These are phyloP conservation scores for Samsoniella hepiali DNA, from an alignment of 2,329 filamentous ascomycete species.

Conservation along the genomic window DNA sequence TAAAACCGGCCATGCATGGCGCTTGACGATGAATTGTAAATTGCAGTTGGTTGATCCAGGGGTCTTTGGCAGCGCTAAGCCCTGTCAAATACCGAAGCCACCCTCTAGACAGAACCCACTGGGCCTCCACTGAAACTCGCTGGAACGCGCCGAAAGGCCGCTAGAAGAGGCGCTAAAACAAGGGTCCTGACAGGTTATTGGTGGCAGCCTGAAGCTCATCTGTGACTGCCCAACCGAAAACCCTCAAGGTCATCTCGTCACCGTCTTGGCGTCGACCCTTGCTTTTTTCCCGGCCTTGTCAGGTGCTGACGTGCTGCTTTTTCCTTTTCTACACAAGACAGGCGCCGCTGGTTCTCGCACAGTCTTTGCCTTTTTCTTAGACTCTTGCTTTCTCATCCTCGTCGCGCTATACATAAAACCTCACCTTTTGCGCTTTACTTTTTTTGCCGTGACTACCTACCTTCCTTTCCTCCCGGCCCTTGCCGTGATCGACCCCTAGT, in stretches of 20 bases:
- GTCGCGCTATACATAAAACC: background rate
- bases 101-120: background rate
- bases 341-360: background rate
- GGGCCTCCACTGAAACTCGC: background rate
- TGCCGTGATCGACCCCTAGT: constrained; percentile 5
- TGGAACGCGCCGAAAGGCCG: background rate
- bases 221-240: background rate
- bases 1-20: background rate
- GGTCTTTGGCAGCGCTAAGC: background rate
- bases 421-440: background rate
- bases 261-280: background rate
- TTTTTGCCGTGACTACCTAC: background rate
- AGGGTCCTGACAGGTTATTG: background rate
- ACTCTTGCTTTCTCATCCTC: no score
- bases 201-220: background rate
- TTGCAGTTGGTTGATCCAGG: background rate
- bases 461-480: background rate
- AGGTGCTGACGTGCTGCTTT: background rate
- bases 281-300: background rate
- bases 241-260: background rate
- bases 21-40: background rate
- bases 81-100: background rate
- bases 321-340: background rate
- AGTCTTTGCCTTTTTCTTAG: background rate
- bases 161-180: background rate